Evolutionary conservation across 805 yeast species (phyloP).

Genomic region (Metschnikowia aberdeeniae): DNA sequence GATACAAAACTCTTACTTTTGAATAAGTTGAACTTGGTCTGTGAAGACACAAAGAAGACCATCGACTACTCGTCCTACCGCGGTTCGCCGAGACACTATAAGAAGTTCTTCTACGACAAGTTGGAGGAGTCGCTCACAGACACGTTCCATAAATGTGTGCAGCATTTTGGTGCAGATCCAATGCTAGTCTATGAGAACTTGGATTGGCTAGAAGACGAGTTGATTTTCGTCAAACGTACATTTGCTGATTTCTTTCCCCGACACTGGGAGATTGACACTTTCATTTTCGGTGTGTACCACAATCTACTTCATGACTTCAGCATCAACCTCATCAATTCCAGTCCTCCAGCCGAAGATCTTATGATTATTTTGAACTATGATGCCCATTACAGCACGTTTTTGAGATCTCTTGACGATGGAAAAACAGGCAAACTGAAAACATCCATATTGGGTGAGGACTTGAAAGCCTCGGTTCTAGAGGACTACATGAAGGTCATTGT

Average conservation of each 20-base stretch:
- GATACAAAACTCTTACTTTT: constrained; percentile 52
- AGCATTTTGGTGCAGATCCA: constrained; percentile 45
- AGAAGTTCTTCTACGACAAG: constrained; percentile 53
- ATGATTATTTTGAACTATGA: constrained; percentile 75
- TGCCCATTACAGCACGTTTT: constrained; percentile 49
- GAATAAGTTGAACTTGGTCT: constrained; percentile 24
- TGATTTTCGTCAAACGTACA: constrained; percentile 59
- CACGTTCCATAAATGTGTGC: constrained; percentile 63
- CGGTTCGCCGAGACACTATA: constrained; percentile 52
- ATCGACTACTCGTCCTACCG: constrained; percentile 29
- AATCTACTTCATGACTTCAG: constrained; percentile 59
- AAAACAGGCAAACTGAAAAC: constrained; percentile 42
- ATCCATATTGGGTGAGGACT: constrained; percentile 65
- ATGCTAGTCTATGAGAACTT: constrained; percentile 65
- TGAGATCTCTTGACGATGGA: constrained; percentile 25
- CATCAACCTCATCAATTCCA: constrained; percentile 57
- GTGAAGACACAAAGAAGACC: constrained; percentile 16
- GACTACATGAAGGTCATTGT: constrained; percentile 75
- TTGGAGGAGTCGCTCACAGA: constrained; percentile 58
- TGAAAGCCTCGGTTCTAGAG: constrained; percentile 66
- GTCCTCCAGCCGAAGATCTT: constrained; percentile 77
- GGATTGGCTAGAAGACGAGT: constrained; percentile 81
- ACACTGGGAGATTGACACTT: constrained; percentile 68
- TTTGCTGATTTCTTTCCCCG: constrained; percentile 60
- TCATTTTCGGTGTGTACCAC: constrained; percentile 64